Conservation (phyloP, 2,329 filamentous ascomycete species). For the Xylaria arbuscula region DNA sequence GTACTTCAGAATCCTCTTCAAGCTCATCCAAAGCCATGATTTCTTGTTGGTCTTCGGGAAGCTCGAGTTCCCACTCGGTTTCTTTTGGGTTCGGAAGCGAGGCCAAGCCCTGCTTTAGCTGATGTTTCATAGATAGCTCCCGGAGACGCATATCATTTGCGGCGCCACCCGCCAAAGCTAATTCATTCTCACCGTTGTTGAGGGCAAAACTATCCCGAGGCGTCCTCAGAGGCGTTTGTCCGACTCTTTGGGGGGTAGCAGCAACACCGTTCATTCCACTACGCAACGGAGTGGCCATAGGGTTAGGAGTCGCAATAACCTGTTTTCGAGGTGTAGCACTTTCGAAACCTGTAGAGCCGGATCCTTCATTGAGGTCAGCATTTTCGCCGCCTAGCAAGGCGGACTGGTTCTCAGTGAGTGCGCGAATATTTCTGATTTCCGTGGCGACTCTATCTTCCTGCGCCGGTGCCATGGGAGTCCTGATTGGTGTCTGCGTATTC, state of each 20-base stretch:
- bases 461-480: conserved; percentile 89
- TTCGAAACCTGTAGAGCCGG: conserved; percentile 87
- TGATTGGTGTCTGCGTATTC: conserved; percentile 84
- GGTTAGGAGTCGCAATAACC: conserved; percentile 90
- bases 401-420: conserved; percentile 92
- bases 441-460: conserved; percentile 97
- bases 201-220: conserved; percentile 88
- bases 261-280: conserved; percentile 70
- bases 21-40: conserved; percentile 59
- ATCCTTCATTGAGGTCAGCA: conserved; percentile 84
- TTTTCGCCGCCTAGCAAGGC: conserved; percentile 95
- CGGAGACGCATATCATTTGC: conserved; percentile 79
- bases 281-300: conserved; percentile 88
- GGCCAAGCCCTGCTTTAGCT: conserved; percentile 78
- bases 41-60: conserved; percentile 84
- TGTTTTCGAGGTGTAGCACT: conserved; percentile 84
- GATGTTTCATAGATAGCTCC: conserved; percentile 74
- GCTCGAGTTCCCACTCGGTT: conserved; percentile 91
- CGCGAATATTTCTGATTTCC: conserved; percentile 92
- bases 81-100: conserved; percentile 92
- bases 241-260: conserved; percentile 75
- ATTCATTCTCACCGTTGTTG: conserved; percentile 75
- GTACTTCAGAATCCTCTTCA: conserved; percentile 74
- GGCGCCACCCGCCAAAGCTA: conserved; percentile 77
- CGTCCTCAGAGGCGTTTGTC: conserved; percentile 86